A percentile compares a stretch with the other conserved stretches of the same genome.
Conservation (phyloP, 1,284 basidiomycete species). For the Trichosporon sp. region DNA sequence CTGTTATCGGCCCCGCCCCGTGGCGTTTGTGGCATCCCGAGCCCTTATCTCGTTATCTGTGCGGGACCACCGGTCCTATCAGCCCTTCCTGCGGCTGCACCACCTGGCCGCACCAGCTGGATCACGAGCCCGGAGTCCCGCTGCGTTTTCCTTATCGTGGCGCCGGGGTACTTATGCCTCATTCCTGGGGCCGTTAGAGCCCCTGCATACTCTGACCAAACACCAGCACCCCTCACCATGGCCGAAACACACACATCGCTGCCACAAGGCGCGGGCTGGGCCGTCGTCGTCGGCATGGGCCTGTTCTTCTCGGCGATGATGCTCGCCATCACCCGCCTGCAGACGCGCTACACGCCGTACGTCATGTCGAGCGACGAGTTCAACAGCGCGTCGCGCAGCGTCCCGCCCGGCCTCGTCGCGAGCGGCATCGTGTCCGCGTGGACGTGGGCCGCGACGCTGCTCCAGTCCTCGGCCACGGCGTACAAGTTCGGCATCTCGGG, state of each 20-base stretch:
- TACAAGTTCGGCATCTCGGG: slow-evolving; percentile 72
- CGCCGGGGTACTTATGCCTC: background rate
- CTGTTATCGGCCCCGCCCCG: background rate
- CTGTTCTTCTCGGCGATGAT: slow-evolving; percentile 76
- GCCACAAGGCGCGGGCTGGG: slow-evolving; percentile 66
- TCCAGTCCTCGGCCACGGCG: slow-evolving; percentile 46
- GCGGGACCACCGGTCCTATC: background rate
- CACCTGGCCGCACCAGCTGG: background rate
- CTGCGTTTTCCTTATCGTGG: background rate
- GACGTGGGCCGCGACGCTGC: slow-evolving; percentile 58
- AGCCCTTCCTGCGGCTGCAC: background rate
- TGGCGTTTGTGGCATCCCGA: background rate
- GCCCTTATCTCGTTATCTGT: background rate
- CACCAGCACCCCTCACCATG: background rate
- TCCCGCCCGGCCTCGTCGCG: slow-evolving; percentile 85
- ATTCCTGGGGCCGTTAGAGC: background rate
- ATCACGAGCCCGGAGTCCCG: background rate
- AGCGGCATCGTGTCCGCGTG: slow-evolving; percentile 68
- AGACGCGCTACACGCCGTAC: slow-evolving; percentile 40
- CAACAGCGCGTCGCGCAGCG: slow-evolving; percentile 63
- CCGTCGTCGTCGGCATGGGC: slow-evolving; percentile 76
- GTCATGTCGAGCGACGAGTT: slow-evolving; percentile 59
- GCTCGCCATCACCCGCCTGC: slow-evolving; percentile 49
- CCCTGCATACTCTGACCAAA: background rate
- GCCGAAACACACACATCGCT: slow-evolving; percentile 16